Conservation (phyloP, 2,329 filamentous ascomycete genomes). For the Alternaria sp. region DNA sequence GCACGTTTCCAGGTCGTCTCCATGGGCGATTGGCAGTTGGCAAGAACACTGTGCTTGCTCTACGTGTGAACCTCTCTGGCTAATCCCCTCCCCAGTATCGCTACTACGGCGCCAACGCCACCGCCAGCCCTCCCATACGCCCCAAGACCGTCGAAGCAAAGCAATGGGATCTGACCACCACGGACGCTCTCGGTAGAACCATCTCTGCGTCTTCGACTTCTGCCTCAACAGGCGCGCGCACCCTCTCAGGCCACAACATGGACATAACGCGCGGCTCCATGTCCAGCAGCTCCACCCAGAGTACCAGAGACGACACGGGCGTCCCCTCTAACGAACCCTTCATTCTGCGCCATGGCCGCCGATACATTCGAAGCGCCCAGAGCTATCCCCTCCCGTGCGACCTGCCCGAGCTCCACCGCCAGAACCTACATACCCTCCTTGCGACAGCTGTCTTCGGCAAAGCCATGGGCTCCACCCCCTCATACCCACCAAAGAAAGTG, state of each 20-base stretch:
- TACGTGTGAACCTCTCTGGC: neutral
- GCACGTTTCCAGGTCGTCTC: conserved; percentile 16
- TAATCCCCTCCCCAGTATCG: conserved; percentile 39
- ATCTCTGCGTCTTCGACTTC: conserved; percentile 35
- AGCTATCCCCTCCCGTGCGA: conserved; percentile 87
- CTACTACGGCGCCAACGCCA: conserved; percentile 39
- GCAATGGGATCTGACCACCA: conserved; percentile 46
- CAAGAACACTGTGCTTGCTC: conserved; percentile 21
- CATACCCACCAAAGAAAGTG: conserved; percentile 68
- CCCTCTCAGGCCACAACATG: conserved; percentile 35
- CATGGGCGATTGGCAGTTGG: conserved; percentile 49
- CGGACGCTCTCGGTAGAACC: conserved; percentile 46
- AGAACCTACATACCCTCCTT: conserved; percentile 82
- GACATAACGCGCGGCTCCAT: conserved; percentile 47
- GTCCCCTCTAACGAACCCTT: conserved; percentile 55
- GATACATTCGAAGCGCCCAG: conserved; percentile 78
- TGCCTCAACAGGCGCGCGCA: conserved; percentile 22
- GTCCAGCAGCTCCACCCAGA: conserved; percentile 48
- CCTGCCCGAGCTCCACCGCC: conserved; percentile 83
- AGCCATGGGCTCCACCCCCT: conserved; percentile 74
- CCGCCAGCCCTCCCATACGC: conserved; percentile 30
- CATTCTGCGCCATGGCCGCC: conserved; percentile 76
- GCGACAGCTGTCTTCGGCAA: conserved; percentile 81
- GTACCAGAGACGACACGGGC: conserved; percentile 35
- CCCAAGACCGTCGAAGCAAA: conserved; percentile 44